Evolutionary conservation across 345 rosid species (phyloP).

Genomic region (Citrus mangshanensis): DNA sequence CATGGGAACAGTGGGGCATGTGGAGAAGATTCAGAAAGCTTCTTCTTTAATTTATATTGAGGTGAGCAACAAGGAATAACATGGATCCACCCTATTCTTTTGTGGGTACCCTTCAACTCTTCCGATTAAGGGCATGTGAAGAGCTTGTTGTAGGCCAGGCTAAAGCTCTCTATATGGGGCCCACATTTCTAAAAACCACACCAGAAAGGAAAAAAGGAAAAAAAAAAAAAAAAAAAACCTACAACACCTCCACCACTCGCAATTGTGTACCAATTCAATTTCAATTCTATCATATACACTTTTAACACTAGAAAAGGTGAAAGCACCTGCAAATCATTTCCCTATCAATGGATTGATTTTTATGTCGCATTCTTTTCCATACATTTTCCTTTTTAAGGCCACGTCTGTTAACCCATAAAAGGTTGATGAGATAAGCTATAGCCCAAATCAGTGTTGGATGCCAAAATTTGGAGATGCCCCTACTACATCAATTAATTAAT

Average conservation of each 20-base stretch:
- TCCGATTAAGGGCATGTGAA: slow-evolving; percentile 60
- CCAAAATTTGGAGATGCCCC: slow-evolving; percentile 26
- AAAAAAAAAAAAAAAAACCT: background rate
- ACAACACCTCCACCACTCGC: slow-evolving; percentile 20
- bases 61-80: slow-evolving; percentile 46
- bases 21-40: slow-evolving; percentile 72
- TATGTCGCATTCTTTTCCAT: slow-evolving; percentile 19
- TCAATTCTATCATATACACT: slow-evolving; percentile 31
- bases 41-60: slow-evolving; percentile 23
- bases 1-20: slow-evolving; percentile 78
- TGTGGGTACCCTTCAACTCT: slow-evolving; percentile 32
- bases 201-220: background rate
- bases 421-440: background rate
- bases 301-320: slow-evolving; percentile 15
- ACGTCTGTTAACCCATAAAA: slow-evolving; percentile 1
- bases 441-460: slow-evolving; percentile 7
- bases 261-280: background rate
- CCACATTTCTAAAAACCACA: slow-evolving; percentile 26
- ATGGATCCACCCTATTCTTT: slow-evolving; percentile 48
- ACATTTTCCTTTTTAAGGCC: background rate
- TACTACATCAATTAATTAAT: background rate
- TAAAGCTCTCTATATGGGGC: slow-evolving; percentile 39
- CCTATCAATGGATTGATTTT: slow-evolving; percentile 16
- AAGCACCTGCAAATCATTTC: slow-evolving; percentile 27
- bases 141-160: slow-evolving; percentile 56